Percentiles rank a stretch among this genome's conserved stretches.
These are phyloP conservation scores for Epichloe bromicola DNA, from an alignment of 2,329 filamentous ascomycete genomes.

Conservation along the genomic window DNA sequence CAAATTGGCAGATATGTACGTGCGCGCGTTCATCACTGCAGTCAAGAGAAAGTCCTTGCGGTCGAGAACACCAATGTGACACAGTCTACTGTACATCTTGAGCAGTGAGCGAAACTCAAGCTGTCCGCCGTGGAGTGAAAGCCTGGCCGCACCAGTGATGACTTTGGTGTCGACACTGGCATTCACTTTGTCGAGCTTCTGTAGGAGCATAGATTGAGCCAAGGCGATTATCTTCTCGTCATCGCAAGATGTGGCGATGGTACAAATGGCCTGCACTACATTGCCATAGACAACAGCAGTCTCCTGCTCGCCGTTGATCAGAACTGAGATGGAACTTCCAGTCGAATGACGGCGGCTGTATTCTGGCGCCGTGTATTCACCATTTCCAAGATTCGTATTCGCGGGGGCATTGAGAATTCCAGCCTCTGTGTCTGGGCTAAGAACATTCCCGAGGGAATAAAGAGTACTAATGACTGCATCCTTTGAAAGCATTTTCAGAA, in stretches of 20 bases:
- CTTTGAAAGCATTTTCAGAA: conserved; percentile 71
- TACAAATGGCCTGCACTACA: conserved; percentile 89
- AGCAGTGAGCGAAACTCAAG: conserved; percentile 77
- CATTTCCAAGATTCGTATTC: conserved; percentile 30
- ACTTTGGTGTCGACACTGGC: conserved; percentile 71
- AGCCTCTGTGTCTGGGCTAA: conserved; percentile 57
- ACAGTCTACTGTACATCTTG: conserved; percentile 67
- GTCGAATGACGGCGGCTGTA: conserved; percentile 46
- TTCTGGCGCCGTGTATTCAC: conserved; percentile 26
- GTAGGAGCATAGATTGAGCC: conserved; percentile 89
- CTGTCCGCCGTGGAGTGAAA: conserved; percentile 65
- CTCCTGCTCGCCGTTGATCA: conserved; percentile 65
- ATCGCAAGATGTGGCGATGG: conserved; percentile 67
- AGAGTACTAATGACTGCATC: conserved; percentile 91
- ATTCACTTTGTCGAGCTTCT: conserved; percentile 83
- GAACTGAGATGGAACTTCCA: conserved; percentile 69
- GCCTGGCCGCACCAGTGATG: conserved; percentile 63
- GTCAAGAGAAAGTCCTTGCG: conserved; percentile 54
- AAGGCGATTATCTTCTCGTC: conserved; percentile 89
- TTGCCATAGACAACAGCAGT: conserved; percentile 65
- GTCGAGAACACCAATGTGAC: conserved; percentile 58
- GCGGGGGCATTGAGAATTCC: conserved; percentile 38
- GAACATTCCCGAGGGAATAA: conserved; percentile 90
- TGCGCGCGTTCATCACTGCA: conserved; percentile 67
- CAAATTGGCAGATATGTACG: conserved; percentile 60